Evolutionary conservation across 441 rosid species (phyloP).

Genomic region (Adansonia gregorii): DNA sequence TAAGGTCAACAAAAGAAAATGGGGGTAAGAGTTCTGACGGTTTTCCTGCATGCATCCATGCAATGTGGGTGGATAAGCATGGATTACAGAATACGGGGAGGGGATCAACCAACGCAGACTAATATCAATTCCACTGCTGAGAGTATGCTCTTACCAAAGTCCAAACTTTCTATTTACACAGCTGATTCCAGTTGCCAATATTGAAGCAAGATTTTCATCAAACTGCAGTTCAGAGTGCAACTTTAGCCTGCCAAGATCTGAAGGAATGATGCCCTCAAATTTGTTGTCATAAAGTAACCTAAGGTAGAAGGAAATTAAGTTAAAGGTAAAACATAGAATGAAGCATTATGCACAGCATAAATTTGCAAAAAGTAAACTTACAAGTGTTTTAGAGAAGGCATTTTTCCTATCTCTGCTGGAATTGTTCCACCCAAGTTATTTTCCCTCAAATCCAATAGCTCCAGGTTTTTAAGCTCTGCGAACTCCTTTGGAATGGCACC

Average conservation of each 20-base stretch:
- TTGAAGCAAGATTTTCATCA: conserved; percentile 42
- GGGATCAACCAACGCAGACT: not conserved
- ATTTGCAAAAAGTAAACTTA: conserved; percentile 42
- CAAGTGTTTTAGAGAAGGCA: conserved; percentile 58
- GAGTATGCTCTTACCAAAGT: conserved; percentile 53
- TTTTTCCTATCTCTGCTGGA: conserved; percentile 55
- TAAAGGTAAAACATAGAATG: conserved; percentile 12
- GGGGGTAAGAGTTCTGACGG: not conserved
- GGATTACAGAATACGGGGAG: not conserved
- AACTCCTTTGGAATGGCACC: conserved; percentile 75
- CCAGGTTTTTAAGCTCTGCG: conserved; percentile 54
- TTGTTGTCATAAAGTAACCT: conserved; percentile 76
- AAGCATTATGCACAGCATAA: not conserved
- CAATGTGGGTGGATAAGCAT: not conserved
- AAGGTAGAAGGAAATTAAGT: conserved; percentile 23
- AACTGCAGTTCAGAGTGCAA: conserved; percentile 51
- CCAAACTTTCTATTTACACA: conserved; percentile 59
- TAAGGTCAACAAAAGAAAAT: not conserved
- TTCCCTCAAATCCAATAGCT: conserved; percentile 72
- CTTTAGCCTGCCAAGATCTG: conserved; percentile 49
- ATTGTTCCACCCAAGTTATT: conserved; percentile 68
- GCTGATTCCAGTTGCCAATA: conserved; percentile 35
- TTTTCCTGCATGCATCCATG: not conserved
- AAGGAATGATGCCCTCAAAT: conserved; percentile 44
- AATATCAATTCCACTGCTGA: not conserved